Conservation (phyloP, 768 basidiomycete species). For the Russula abietina region DNA sequence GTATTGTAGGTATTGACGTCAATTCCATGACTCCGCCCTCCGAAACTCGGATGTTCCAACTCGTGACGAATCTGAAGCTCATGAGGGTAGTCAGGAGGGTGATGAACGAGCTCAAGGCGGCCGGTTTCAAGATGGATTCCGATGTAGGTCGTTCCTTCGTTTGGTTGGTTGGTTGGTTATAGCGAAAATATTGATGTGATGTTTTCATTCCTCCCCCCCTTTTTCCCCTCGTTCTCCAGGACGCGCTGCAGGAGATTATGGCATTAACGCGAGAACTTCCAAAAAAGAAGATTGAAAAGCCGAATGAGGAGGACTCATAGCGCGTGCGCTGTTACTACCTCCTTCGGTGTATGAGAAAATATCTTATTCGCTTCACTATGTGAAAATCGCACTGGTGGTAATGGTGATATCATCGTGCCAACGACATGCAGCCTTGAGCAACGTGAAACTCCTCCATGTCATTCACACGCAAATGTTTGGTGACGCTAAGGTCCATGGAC, state of each 20-base stretch:
- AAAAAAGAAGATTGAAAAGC: not conserved
- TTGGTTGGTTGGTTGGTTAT: not conserved
- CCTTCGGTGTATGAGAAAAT: no score
- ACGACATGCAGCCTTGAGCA: no score
- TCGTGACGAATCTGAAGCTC: conserved; percentile 50
- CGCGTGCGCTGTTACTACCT: not conserved
- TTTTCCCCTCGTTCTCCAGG: conserved; percentile 32
- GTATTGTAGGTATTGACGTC: conserved; percentile 43
- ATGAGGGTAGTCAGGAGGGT: conserved; percentile 42
- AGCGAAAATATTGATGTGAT: not conserved
- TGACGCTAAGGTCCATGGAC: no score
- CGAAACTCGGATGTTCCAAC: conserved; percentile 47
- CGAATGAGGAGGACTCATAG: conserved; percentile 7
- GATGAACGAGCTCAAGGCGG: conserved; percentile 46
- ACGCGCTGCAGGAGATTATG: conserved; percentile 43
- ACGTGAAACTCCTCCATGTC: no score
- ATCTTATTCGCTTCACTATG: no score
- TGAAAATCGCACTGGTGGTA: no score
- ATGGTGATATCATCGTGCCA: no score
- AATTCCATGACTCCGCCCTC: conserved; percentile 42
- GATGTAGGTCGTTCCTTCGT: conserved; percentile 38
- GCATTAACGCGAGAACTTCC: conserved; percentile 27
- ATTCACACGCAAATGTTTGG: no score
- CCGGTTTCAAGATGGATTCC: conserved; percentile 53
- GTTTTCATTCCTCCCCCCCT: no score